Percentiles rank a stretch among this genome's conserved stretches.
These are phyloP conservation scores for Cucurbita moschata DNA, from an alignment of 306 rosid species.

Conservation along the genomic window DNA sequence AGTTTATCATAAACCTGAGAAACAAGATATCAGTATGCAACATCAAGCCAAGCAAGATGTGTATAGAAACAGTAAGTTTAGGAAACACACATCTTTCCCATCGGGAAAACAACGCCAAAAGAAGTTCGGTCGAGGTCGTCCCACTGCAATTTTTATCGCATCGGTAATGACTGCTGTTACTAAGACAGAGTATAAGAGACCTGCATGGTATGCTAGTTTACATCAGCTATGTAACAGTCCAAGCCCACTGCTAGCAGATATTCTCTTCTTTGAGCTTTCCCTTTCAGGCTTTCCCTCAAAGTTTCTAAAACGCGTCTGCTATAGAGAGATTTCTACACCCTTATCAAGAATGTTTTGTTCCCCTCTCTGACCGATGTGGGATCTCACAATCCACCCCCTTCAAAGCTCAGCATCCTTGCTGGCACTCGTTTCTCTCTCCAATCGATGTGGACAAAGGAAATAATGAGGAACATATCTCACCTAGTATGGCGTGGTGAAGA, in stretches of 20 bases:
- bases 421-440: too few relatives aligned
- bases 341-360: too few relatives aligned
- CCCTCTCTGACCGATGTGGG: too few relatives aligned
- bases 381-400: too few relatives aligned
- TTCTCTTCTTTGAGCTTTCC: too few relatives aligned
- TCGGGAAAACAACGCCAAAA: conserved; percentile 97
- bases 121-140: conserved; percentile 93
- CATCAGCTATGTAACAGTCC: neutral
- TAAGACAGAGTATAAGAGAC: conserved; percentile 52
- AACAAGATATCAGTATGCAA: neutral
- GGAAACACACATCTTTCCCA: conserved; percentile 70
- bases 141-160: conserved; percentile 69
- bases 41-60: neutral
- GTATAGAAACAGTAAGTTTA: neutral
- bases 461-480: conserved; percentile 20
- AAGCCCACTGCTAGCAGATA: too few relatives aligned
- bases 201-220: conserved; percentile 21
- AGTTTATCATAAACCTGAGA: conserved; percentile 49
- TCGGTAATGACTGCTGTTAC: conserved; percentile 64
- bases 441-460: neutral
- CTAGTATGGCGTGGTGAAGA: conserved; percentile 83
- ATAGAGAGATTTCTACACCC: too few relatives aligned
- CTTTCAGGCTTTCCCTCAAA: too few relatives aligned
- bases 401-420: too few relatives aligned
- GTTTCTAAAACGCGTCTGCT: too few relatives aligned